These are phyloP conservation scores for Curvularia verruculosa DNA, from an alignment of 2,329 filamentous ascomycete genomes.

Conservation along the genomic window DNA sequence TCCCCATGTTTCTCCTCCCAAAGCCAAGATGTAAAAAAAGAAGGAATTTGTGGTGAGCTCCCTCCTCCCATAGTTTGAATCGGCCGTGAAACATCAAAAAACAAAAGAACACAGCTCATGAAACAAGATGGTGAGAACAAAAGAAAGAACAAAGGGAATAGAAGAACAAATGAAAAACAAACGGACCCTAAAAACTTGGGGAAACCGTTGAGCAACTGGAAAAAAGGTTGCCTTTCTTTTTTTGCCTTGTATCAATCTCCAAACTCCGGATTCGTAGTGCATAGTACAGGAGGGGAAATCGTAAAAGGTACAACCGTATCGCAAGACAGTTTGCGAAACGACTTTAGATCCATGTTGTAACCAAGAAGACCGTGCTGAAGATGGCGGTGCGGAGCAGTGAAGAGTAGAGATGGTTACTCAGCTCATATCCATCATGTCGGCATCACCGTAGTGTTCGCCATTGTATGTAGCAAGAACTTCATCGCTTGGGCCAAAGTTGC, in stretches of 20 bases:
- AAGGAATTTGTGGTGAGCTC: too few species aligned
- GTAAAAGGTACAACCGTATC: conserved; percentile 12
- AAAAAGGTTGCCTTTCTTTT: conserved; percentile 17
- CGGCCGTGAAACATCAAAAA: conserved; percentile 20
- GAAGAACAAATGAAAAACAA: conserved; percentile 6
- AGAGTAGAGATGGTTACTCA: conserved; percentile 21
- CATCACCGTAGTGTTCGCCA: conserved; percentile 47
- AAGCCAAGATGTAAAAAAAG: conserved; percentile 8
- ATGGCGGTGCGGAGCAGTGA: conserved; percentile 4
- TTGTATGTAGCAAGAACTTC: conserved; percentile 59
- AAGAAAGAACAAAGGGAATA: conserved; percentile 20
- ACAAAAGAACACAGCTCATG: too few species aligned
- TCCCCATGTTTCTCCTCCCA: conserved; percentile 6
- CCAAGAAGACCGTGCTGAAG: conserved; percentile 4
- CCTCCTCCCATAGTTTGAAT: conserved; percentile 12
- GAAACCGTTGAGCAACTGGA: conserved; percentile 14
- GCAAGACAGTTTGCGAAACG: conserved; percentile 19
- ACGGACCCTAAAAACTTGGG: not conserved
- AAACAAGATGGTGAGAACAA: conserved; percentile 12
- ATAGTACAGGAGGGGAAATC: conserved; percentile 15
- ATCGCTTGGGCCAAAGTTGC: conserved; percentile 86
- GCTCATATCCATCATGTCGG: conserved; percentile 67
- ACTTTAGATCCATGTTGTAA: conserved; percentile 18
- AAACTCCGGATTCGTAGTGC: conserved; percentile 24
- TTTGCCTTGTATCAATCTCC: conserved; percentile 16